These are phyloP conservation scores for Pyrrhoderma lamaoense DNA, from an alignment of 1,284 basidiomycete species.

Conservation along the genomic window DNA sequence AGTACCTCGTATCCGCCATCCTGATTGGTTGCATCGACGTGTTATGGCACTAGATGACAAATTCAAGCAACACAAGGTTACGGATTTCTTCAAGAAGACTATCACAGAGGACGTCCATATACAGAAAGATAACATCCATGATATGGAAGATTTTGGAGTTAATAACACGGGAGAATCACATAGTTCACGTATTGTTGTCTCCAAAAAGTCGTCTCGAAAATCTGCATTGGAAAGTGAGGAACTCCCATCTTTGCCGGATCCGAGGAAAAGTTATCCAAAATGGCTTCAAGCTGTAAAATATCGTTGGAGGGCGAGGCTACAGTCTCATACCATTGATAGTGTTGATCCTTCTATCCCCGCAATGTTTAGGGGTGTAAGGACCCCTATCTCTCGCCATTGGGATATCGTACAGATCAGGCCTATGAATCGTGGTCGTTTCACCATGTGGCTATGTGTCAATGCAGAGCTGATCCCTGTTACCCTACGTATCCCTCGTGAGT, in stretches of 20 bases:
- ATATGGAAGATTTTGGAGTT: slow-evolving; percentile 66
- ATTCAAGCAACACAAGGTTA: slow-evolving; percentile 96
- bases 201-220: slow-evolving; percentile 35
- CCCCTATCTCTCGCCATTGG: slow-evolving; percentile 74
- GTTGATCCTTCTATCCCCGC: slow-evolving; percentile 48
- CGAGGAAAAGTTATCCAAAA: slow-evolving; percentile 59
- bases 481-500: slow-evolving; percentile 83
- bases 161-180: slow-evolving; percentile 20
- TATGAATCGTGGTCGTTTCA: slow-evolving; percentile 77
- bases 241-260: slow-evolving; percentile 43
- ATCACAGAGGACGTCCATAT: slow-evolving; percentile 26
- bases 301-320: slow-evolving; percentile 67
- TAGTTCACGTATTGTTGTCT: slow-evolving; percentile 41
- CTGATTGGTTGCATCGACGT: slow-evolving; percentile 93
- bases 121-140: slow-evolving; percentile 32
- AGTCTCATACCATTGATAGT: slow-evolving; percentile 33
- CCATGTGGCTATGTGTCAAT: slow-evolving; percentile 86
- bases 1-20: slow-evolving; percentile 92
- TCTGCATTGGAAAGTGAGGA: slow-evolving; percentile 28
- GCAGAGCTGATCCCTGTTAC: slow-evolving; percentile 74
- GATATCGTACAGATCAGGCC: slow-evolving; percentile 89
- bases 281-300: slow-evolving; percentile 80
- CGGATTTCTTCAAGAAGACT: slow-evolving; percentile 80
- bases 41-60: slow-evolving; percentile 90
- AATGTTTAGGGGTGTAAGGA: slow-evolving; percentile 72